These are phyloP conservation scores for Melastoma candidum DNA, from an alignment of 441 rosid genomes.

Conservation along the genomic window DNA sequence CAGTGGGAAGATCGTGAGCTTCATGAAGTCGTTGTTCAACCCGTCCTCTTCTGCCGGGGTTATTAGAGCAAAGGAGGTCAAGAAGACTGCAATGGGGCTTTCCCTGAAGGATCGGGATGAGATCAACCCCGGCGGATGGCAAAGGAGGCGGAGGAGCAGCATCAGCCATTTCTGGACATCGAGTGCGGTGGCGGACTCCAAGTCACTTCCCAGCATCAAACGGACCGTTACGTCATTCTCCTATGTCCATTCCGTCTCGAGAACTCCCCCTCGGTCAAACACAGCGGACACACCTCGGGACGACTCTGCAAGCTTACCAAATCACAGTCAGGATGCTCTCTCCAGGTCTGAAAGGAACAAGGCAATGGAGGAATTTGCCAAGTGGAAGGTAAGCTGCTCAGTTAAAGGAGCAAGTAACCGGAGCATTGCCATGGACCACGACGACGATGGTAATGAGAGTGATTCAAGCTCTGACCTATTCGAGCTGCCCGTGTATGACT, in stretches of 20 bases:
- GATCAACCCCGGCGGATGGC: conserved; percentile 40
- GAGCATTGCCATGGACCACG: conserved; percentile 15
- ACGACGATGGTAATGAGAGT: conserved; percentile 65
- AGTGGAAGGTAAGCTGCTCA: conserved; percentile 9
- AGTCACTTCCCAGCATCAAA: conserved; percentile 57
- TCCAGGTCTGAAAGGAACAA: no score
- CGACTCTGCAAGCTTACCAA: no score
- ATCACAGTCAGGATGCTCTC: no score
- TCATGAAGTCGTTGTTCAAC: conserved; percentile 13
- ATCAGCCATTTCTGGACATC: conserved; percentile 73
- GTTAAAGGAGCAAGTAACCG: conserved; percentile 20
- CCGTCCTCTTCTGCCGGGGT: conserved; percentile 41
- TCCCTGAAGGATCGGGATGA: conserved; percentile 55
- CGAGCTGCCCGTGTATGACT: conserved; percentile 91
- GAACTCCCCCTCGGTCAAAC: no score
- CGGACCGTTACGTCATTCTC: conserved; percentile 56
- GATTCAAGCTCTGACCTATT: conserved; percentile 98
- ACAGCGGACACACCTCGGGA: no score
- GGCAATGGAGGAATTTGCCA: no score
- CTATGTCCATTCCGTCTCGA: no score
- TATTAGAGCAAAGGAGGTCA: conserved; percentile 38
- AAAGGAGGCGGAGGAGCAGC: conserved; percentile 74
- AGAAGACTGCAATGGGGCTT: conserved; percentile 33
- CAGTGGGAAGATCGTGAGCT: conserved; percentile 9
- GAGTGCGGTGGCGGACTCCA: conserved; percentile 31